Base-by-base conservation (phyloP, 2,329 filamentous ascomycete species). In the Trichoderma breve region DNA sequence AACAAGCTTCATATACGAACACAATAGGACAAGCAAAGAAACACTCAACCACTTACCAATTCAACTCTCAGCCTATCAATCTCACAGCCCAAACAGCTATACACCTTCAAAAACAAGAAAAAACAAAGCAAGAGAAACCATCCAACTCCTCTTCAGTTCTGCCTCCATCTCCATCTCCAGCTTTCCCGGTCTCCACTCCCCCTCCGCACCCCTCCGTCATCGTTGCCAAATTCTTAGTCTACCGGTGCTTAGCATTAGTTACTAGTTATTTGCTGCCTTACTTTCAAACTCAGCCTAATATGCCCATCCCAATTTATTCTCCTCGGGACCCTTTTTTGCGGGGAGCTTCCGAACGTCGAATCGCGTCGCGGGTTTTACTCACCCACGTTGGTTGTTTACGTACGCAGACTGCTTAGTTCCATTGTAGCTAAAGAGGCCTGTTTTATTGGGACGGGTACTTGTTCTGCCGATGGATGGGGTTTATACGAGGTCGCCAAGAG, bases 191-290 rank as follows among this genome's bases (percentile, higher is more conserved):
- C 66, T 53, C 66, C 66, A 69, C 66, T 34, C 51, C 65, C n/a
- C 66, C 66, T 69, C 66, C 66, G 55, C 66, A 60, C 47, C 47
- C 47, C 55, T 61, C 66, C 66, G 66, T 69, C 66, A 69, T 69
- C 66, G 65, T 69, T 43, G 18, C 62, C 30, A 21, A 61, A 62
- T 62, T n/a, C 34, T 28, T 24, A 39, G 14, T 62, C 60, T 62
- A 62, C 39, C 15, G 7, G 15, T 43, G 39, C 14, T n/a, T n/a
- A 43, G 39, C 18, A n/a, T 43, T 8, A 39, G 6, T 39, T 36
- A n/a, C 18, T 8, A 39, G 6, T 39, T 36, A 34, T 24, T 47
- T 47, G 34, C 26, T 60, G 18, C 30, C 26, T 9, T 36, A 24
- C 18, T 36, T 43, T 43, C 32, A 61, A 39, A 55, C 65, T 69